Base-by-base conservation (phyloP, 768 basidiomycete genomes). In the Boletellus emodensis region DNA sequence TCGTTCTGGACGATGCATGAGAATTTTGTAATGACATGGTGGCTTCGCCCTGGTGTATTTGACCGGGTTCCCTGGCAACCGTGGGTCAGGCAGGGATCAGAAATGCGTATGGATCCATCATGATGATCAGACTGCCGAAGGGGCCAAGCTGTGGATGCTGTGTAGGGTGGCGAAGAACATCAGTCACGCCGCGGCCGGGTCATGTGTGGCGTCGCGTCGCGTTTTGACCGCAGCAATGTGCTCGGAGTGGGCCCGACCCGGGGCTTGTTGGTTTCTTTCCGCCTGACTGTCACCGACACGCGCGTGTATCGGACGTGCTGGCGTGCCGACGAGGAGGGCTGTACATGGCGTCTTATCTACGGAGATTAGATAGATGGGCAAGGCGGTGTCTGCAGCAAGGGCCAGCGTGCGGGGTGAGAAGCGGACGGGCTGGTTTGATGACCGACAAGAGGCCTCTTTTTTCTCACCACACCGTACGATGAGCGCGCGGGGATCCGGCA, bases 1-100 rank as follows among this genome's bases (percentile, higher is more conserved):
- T 95, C 42, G 76, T 94, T 46, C 76, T 96, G 48, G 92, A 90
- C 61, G 92, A 93, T 69, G 88, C 85, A 33, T 76, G 62, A 73
- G 43, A 44, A 46, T n/a, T 30, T 13, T 24, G 30, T 53, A 40
- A 18, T 24, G 24, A 24, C 6, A 24, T 24, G 24, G 3, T 24
- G 24, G 0, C 14, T n/a, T 5, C 15, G n/a, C 14, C 3, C 15
- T 33, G 18, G 15, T 33, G 46, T 26, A 36, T 24, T 41, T 20
- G 22, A 41, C 17, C 43, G 15, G 0, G 32, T 49, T 18, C 22
- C 49, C 18, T 55, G 33, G 36, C 37, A 46, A 54, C 24, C 53
- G 51, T 35, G 40, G 24, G 35, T 47, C 49, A 44, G 41, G 44
- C 17, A 24, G 24, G 24, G 24, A 24, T 24, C 24, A 24, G 24